A percentile compares a stretch with the other conserved stretches of the same genome.
Conservation (phyloP, 2,329 filamentous ascomycete species). For the Epichloe sp. region DNA sequence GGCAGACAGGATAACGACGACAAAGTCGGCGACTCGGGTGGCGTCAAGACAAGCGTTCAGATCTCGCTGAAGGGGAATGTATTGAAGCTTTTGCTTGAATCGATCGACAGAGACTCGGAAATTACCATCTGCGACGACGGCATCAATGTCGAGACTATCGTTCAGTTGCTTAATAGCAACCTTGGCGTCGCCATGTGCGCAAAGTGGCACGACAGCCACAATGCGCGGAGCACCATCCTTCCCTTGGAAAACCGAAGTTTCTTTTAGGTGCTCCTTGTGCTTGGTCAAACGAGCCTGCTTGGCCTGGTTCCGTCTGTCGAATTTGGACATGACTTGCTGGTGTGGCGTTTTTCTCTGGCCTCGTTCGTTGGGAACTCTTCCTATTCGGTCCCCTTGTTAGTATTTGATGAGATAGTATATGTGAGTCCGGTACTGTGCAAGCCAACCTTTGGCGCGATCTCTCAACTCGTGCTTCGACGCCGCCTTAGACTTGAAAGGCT, state of each 20-base stretch:
- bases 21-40: slow-evolving; percentile 79
- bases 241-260: slow-evolving; percentile 72
- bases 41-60: slow-evolving; percentile 71
- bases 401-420: background rate
- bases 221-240: slow-evolving; percentile 77
- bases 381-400: slow-evolving; percentile 27
- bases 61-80: slow-evolving; percentile 61
- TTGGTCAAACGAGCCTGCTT: slow-evolving; percentile 81
- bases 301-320: slow-evolving; percentile 88
- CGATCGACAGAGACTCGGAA: slow-evolving; percentile 64
- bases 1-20: slow-evolving; percentile 73
- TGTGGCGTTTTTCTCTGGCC: slow-evolving; percentile 76
- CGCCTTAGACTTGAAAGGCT: slow-evolving; percentile 86
- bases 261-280: slow-evolving; percentile 67
- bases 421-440: background rate
- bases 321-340: slow-evolving; percentile 94
- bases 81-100: slow-evolving; percentile 91
- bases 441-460: slow-evolving; percentile 67
- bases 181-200: slow-evolving; percentile 54
- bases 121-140: slow-evolving; percentile 44
- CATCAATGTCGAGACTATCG: slow-evolving; percentile 64
- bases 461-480: slow-evolving; percentile 78
- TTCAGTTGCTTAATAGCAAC: slow-evolving; percentile 60
- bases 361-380: slow-evolving; percentile 64
- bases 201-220: slow-evolving; percentile 78